Conservation (phyloP, 2,329 filamentous ascomycete genomes). For the Colletotrichum musicola region DNA sequence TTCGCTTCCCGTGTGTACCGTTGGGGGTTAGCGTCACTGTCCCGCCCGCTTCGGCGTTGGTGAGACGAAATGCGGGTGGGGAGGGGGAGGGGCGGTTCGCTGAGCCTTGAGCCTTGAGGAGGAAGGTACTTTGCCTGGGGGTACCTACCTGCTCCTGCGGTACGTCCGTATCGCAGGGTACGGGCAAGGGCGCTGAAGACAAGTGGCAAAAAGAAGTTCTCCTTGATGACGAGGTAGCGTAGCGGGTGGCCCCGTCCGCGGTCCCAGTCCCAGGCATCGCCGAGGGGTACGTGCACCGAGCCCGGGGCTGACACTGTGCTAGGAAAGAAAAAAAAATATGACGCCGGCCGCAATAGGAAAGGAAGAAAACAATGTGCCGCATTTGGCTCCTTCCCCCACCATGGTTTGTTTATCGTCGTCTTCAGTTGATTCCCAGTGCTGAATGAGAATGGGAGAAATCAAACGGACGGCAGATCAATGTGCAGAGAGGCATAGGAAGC, state of each 20-base stretch:
- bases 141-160: no score
- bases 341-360: constrained; percentile 33
- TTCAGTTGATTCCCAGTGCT: not conserved
- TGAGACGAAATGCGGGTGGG: constrained; percentile 2
- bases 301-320: constrained; percentile 17
- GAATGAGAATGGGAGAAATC: not conserved
- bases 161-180: not conserved
- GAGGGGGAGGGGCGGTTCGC: not conserved
- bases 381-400: constrained; percentile 26
- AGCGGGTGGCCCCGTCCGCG: not conserved
- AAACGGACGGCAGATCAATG: not conserved
- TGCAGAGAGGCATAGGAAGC: not conserved
- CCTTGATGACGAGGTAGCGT: constrained; percentile 7
- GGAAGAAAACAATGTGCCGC: constrained; percentile 34
- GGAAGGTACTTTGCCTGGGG: no score
- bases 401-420: constrained; percentile 4
- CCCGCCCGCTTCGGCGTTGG: constrained; percentile 1
- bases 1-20: not conserved
- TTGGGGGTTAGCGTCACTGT: constrained; percentile 17
- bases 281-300: not conserved
- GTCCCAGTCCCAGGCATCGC: not conserved
- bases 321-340: not conserved
- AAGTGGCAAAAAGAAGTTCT: not conserved
- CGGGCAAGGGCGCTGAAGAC: not conserved
- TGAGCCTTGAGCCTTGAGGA: no score